Evolutionary conservation across 768 basidiomycete species (phyloP).

Genomic region (Phaffia tasmanica): DNA sequence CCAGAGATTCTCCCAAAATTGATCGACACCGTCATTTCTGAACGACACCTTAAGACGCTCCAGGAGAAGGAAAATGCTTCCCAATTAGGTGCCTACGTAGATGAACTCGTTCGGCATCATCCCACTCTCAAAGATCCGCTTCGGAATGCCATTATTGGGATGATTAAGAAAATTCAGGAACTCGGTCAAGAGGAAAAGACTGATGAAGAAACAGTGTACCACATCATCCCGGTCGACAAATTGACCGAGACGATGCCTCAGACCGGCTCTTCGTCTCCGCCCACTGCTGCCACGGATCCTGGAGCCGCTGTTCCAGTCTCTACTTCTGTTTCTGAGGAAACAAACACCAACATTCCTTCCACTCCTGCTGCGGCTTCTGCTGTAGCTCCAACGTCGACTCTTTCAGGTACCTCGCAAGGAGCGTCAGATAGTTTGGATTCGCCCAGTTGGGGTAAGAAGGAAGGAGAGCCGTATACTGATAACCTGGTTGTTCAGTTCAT

Average conservation of each 20-base stretch:
- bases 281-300: not conserved
- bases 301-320: not conserved
- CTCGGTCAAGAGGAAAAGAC: slow-evolving; percentile 11
- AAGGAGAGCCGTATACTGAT: slow-evolving; percentile 38
- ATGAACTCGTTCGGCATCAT: slow-evolving; percentile 94
- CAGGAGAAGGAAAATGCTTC: slow-evolving; percentile 89
- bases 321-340: not conserved
- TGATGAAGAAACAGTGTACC: slow-evolving; percentile 24
- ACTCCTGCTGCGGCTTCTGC: not conserved
- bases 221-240: slow-evolving; percentile 15
- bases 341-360: not conserved
- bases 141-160: slow-evolving; percentile 61
- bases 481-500: slow-evolving; percentile 66
- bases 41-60: slow-evolving; percentile 66
- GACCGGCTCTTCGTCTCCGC: not conserved
- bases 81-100: slow-evolving; percentile 74
- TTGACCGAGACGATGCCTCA: too few relatives aligned
- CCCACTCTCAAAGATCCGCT: slow-evolving; percentile 70
- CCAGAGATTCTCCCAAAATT: slow-evolving; percentile 74
- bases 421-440: not conserved
- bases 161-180: slow-evolving; percentile 59
- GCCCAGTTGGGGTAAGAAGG: not conserved
- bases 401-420: not conserved
- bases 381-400: slow-evolving; percentile 1
- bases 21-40: slow-evolving; percentile 74